phyloP scores from a whole-genome alignment of 805 yeast species.

The Teunomyces lycoperdinae region DNA sequence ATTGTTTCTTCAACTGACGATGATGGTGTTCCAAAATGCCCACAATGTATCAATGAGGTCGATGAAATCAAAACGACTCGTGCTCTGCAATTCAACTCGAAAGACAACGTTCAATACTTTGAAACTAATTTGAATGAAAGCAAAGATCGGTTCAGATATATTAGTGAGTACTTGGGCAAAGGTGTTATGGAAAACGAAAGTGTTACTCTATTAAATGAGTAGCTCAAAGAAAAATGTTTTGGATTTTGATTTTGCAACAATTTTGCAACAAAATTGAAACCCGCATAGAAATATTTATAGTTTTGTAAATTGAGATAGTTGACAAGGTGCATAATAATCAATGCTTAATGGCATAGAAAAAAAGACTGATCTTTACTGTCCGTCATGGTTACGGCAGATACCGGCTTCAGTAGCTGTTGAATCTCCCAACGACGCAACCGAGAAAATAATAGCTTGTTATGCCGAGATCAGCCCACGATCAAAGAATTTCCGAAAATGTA shows the following conservation, averaged over 20 bases:
- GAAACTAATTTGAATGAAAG: constrained; percentile 50
- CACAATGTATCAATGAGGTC: constrained; percentile 68
- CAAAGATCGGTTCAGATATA: constrained; percentile 67
- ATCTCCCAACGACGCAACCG: background rate
- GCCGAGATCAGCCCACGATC: background rate
- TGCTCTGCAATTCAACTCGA: constrained; percentile 57
- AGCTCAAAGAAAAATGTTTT: background rate
- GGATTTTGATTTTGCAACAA: background rate
- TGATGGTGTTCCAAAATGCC: constrained; percentile 47
- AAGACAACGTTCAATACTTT: constrained; percentile 64
- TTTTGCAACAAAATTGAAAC: background rate
- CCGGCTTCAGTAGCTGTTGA: background rate
- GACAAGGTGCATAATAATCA: constrained; percentile 2
- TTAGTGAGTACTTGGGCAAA: constrained; percentile 80
- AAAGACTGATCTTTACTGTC: background rate
- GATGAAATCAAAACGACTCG: constrained; percentile 63
- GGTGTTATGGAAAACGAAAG: constrained; percentile 68
- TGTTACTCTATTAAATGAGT: constrained; percentile 5
- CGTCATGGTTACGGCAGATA: background rate
- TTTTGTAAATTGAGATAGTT: constrained; percentile 1
- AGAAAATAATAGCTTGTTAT: background rate
- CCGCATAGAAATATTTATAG: background rate
- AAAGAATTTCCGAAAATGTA: background rate
- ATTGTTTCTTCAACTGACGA: constrained; percentile 9
- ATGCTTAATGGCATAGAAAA: constrained; percentile 5